Evolutionary conservation across 306 rosid genomes (phyloP), one percentile per base, ranked within the genome.

Genomic region (Abrus precatorius): DNA sequence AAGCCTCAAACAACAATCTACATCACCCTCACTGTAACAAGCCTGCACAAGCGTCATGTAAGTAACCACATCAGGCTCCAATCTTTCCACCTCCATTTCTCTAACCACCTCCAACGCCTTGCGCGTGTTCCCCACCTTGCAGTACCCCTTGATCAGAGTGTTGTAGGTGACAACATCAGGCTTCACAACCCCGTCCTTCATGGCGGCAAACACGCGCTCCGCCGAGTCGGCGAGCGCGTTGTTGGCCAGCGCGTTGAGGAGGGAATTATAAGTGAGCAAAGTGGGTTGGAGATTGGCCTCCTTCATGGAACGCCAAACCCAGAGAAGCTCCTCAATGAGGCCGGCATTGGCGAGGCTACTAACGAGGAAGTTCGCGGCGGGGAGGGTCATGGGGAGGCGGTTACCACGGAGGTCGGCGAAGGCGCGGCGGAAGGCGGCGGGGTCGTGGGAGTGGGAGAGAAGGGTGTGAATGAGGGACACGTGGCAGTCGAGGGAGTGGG

Each of bases 241-340:
- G 65, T 84, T 88, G 10, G 89, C 97, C 36, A 95, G 89, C 3
- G 96, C 97, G 64, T 93, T 93, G 71, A 95, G 66, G 78, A 93
- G 84, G 28, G 89, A 91, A 54, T 95, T 95, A 64, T 75, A 85
- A 1, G 83, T 75, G 48, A 78, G 85, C 82, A 95, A 79, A 52
- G 84, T 80, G 6, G 96, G 97, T 4, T 83, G 89, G 14, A 93
- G 87, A 60, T 87, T 87, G 70, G 87, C 83, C 72, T 91, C 90
- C 53, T 85, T 91, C 98, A 93, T 89, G 50, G 81, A 81, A n/a
- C 96, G 86, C 92, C 97, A 92, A 9, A 93, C 94, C 90, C 94
- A 91, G 48, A 95, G 75, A 85, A 93, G 72, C 70, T 91, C 99
- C 76, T 91, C 93, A 55, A 95, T 87, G 77, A 93, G 74, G 5